Evolutionary conservation across 176 grass and related monocot genomes (phyloP).

Genomic region (Raddia distichophylla): DNA sequence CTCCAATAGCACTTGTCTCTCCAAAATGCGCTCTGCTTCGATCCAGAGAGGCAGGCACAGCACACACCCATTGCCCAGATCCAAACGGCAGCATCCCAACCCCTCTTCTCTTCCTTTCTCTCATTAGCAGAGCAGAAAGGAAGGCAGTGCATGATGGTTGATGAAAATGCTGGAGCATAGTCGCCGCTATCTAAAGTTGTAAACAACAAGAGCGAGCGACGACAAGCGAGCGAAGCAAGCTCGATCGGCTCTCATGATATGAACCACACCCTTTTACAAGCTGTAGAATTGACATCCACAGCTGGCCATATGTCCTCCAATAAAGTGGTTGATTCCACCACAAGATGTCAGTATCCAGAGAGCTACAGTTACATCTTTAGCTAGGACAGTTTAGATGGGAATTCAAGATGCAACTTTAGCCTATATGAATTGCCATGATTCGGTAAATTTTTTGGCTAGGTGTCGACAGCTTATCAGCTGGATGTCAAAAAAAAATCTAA

Average conservation of each 20-base stretch:
- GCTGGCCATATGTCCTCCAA: background rate
- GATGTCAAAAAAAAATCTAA: conserved; percentile 2
- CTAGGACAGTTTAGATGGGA: conserved; percentile 2
- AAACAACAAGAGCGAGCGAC: background rate
- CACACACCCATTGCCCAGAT: conserved; percentile 45
- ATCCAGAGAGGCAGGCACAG: conserved; percentile 32
- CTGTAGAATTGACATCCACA: conserved; percentile 5
- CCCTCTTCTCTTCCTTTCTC: conserved; percentile 4
- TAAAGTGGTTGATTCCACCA: background rate
- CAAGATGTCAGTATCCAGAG: background rate
- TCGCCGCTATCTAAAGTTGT: background rate
- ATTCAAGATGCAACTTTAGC: background rate
- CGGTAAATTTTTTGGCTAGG: background rate
- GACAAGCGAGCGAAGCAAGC: background rate
- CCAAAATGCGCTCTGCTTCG: conserved; percentile 41
- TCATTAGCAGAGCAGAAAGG: conserved; percentile 12
- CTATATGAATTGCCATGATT: background rate
- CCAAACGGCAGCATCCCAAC: conserved; percentile 30
- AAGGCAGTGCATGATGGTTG: background rate
- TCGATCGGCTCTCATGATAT: background rate
- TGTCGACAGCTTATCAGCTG: background rate
- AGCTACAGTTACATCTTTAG: background rate
- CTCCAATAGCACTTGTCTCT: conserved; percentile 54
- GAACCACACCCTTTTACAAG: background rate
- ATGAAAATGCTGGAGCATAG: background rate